Percentiles rank a stretch among this genome's conserved stretches.
Conservation (phyloP, 495 filamentous ascomycete genomes). For the Aspergillus cristatus region DNA sequence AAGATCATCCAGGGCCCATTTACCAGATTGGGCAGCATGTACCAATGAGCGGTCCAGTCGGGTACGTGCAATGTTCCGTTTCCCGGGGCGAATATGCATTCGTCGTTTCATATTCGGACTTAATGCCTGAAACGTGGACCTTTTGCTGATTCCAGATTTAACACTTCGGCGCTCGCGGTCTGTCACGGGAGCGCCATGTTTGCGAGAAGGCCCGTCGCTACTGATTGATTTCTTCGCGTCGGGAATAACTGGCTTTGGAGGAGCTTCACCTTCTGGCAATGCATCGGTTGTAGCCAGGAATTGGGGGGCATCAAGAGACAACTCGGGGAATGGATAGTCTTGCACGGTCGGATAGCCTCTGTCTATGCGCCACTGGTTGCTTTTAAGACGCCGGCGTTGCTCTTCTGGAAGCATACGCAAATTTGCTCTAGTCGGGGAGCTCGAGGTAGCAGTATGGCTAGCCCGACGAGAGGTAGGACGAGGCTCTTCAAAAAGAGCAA, state of each 20-base stretch:
- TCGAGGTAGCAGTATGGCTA: not conserved
- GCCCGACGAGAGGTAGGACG: not conserved
- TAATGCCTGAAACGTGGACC: too few species aligned
- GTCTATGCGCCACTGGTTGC: conserved; percentile 8
- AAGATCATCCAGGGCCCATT: too few species aligned
- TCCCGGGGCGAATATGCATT: too few species aligned
- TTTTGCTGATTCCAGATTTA: too few species aligned
- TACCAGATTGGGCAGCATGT: too few species aligned
- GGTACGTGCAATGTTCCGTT: too few species aligned
- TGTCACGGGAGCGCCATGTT: too few species aligned
- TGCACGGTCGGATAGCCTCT: conserved; percentile 3
- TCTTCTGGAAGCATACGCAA: conserved; percentile 6
- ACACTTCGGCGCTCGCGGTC: too few species aligned
- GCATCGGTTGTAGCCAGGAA: not conserved
- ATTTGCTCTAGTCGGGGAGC: conserved; percentile 6
- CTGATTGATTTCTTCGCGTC: not conserved
- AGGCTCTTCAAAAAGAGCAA: not conserved
- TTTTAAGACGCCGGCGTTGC: conserved; percentile 4
- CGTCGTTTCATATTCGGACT: too few species aligned
- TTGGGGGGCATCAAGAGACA: conserved; percentile 5
- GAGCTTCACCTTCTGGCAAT: not conserved
- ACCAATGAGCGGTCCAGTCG: too few species aligned
- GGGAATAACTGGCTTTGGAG: not conserved
- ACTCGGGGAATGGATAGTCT: conserved; percentile 8
- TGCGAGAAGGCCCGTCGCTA: too few species aligned